phyloP scores from a whole-genome alignment of 805 yeast species.

The Isabelozyma rhagii region DNA sequence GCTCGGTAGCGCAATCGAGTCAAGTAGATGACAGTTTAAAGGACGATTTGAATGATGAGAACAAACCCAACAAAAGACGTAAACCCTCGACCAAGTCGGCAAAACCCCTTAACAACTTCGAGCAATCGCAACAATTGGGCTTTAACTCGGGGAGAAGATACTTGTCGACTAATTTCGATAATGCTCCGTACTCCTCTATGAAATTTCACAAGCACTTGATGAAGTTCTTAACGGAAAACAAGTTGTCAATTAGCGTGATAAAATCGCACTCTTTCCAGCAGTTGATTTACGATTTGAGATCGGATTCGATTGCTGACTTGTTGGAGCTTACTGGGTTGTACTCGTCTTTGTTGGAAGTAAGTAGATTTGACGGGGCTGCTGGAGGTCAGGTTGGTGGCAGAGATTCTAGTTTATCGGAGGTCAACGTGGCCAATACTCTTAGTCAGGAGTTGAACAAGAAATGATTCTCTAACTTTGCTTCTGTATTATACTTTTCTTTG shows the following conservation, averaged over 20 bases:
- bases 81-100: background rate
- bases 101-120: constrained; percentile 1
- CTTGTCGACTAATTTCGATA: constrained; percentile 33
- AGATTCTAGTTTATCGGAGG: constrained; percentile 12
- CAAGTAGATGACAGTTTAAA: background rate
- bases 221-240: constrained; percentile 51
- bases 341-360: constrained; percentile 43
- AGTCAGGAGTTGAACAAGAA: constrained; percentile 16
- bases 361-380: constrained; percentile 19
- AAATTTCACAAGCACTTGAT: constrained; percentile 51
- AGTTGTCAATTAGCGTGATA: constrained; percentile 45
- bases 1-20: background rate
- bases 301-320: constrained; percentile 46
- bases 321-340: constrained; percentile 45
- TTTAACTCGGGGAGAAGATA: constrained; percentile 13
- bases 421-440: constrained; percentile 20
- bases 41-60: background rate
- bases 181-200: constrained; percentile 40
- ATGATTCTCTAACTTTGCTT: constrained; percentile 1
- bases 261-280: constrained; percentile 52
- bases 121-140: constrained; percentile 2
- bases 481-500: background rate
- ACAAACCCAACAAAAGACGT: background rate
- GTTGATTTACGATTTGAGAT: constrained; percentile 46
- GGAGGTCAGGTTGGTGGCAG: constrained; percentile 4